Evolutionary conservation across 371 early-diverging fungal genomes (phyloP), one percentile per base, ranked within the genome.

Genomic region (Chytridium lagenaria): DNA sequence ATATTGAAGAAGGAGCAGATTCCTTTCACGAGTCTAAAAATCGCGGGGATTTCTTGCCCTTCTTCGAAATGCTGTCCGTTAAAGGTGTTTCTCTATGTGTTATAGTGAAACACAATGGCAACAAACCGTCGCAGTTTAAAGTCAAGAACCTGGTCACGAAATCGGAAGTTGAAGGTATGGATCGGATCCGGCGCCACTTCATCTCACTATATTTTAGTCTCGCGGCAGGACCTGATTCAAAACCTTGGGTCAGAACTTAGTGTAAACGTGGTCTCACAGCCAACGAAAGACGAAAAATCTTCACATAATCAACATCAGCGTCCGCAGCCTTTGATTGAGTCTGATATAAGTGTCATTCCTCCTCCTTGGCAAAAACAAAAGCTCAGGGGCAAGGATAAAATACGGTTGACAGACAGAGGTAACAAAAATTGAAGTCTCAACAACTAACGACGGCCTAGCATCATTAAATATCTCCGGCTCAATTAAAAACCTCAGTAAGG

Each of bases 121-220:
- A 73, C n/a, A 77, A 79, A 69, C 73, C 77, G 7, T 75, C 75
- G 23, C 66, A 71, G 7, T 71, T 93, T 75, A 93, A 93, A 77
- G 90, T 93, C 26, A 90, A 90, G 72, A 91, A 92, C 81, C 85
- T 92, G 1, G 74, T 88, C 10, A 83, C 87, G 1, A 88, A 88
- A 69, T 81, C 87, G 0, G 94, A 93, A 78, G 84, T 82, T 1
- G 94, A 93, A 78, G 81, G 79, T 79, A 68, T 22, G 64, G 59
- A 34, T 0, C 22, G 19, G n/a, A n/a, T n/a, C n/a, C n/a, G n/a
- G n/a, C n/a, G n/a, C n/a, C n/a, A n/a, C n/a, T n/a, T n/a, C n/a
- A n/a, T n/a, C n/a, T n/a, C n/a, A n/a, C n/a, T n/a, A n/a, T n/a
- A n/a, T n/a, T n/a, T n/a, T 50, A 74, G 75, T 75, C 31, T 16